Evolutionary conservation across 371 early-diverging fungal genomes (phyloP), one percentile per base, ranked within the genome.

Genomic region (Lichtheimia ornata): DNA sequence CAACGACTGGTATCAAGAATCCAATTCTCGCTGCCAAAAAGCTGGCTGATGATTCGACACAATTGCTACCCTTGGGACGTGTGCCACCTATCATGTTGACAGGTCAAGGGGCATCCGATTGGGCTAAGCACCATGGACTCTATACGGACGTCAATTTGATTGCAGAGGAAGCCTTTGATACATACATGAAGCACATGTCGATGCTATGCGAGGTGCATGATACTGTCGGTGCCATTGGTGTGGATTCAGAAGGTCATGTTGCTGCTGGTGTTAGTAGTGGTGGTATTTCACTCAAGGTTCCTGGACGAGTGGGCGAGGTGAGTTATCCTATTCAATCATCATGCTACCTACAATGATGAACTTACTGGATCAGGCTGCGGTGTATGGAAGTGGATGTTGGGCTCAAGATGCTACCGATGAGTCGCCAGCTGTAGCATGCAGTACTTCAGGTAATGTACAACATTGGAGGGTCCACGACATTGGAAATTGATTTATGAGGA

Each of bases 241-340:
- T 93, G 1, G 95, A 95, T 63, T 18, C 28, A 0, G 18, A 56
- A 4, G 94, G 94, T 1, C 74, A 83, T 43, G 72, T 92, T 2
- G 85, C 89, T 0, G 76, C 94, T 1, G 94, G 90, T 5, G 95
- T 94, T 1, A 91, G 92, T 62, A 91, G 91, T 51, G 96, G 96
- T 14, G 96, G 96, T 0, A 92, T 95, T 47, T 86, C 92, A 2
- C 76, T 95, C 27, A 93, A 94, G 69, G 73, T 67, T 5, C 87
- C 92, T 2, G 96, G 96, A 2, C 75, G 96, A 6, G 80, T 96
- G 5, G 94, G 95, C 12, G 94, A 94, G 84, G 95, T 85, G 68
- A 57, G 7, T 22, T 55, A 35, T 44, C 15, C 0, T n/a, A 5
- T 20, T 2, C 28, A 28, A 27, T 3, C 3, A 27, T 20, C 5